phyloP scores from a whole-genome alignment of 768 basidiomycete species.

The Brasilioporus rufonigricans region DNA sequence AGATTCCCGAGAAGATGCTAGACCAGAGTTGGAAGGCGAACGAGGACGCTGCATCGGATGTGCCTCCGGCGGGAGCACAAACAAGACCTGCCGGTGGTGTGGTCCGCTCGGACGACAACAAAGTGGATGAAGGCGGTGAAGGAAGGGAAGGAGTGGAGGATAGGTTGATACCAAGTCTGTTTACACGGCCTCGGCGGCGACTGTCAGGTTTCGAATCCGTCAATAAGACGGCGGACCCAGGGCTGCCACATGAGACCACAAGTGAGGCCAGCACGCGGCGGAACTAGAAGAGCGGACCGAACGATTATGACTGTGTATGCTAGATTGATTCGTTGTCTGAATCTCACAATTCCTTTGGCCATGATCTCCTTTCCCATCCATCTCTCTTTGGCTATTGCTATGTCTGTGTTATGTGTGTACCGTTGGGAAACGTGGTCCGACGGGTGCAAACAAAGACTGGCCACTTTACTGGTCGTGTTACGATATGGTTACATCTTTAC shows the following conservation, averaged over 20 bases:
- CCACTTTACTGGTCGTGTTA: neutral
- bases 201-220: slow-evolving; percentile 49
- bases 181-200: slow-evolving; percentile 26
- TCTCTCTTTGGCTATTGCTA: too few relatives aligned
- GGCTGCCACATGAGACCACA: neutral
- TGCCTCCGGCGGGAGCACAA: slow-evolving; percentile 7
- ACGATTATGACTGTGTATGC: too few relatives aligned
- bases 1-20: slow-evolving; percentile 39
- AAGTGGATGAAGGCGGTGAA: neutral
- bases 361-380: too few relatives aligned
- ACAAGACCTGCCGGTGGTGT: slow-evolving; percentile 10
- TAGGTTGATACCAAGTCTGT: too few relatives aligned
- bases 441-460: slow-evolving; percentile 13
- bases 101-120: slow-evolving; percentile 10
- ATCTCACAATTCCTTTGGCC: too few relatives aligned
- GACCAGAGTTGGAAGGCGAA: slow-evolving; percentile 14
- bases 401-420: too few relatives aligned
- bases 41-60: neutral
- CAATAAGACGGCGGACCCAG: too few relatives aligned
- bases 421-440: slow-evolving; percentile 21
- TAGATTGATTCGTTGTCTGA: too few relatives aligned
- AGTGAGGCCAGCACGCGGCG: neutral
- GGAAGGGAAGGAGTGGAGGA: too few relatives aligned
- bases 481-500: neutral
- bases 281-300: neutral